Evolutionary conservation across 129 eudicot species (phyloP).

Genomic region (Helianthus tuberosus): DNA sequence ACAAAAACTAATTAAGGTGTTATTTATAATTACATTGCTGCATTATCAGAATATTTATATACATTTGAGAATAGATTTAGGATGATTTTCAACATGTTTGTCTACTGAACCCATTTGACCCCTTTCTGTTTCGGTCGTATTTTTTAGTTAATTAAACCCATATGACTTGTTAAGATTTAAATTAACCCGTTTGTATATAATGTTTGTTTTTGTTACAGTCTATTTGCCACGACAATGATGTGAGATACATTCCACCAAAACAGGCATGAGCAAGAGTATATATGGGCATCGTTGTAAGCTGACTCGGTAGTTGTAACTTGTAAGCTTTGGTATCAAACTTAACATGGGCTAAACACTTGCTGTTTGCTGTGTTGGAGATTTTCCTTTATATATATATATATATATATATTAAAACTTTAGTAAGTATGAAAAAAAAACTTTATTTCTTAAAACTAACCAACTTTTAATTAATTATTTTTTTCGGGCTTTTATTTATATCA

Average conservation of each 20-base stretch:
- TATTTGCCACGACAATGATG: conserved; percentile 65
- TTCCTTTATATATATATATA: background rate
- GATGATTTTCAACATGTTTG: background rate
- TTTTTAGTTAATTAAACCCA: background rate
- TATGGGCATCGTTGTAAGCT: conserved; percentile 2
- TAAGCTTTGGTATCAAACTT: conserved; percentile 9
- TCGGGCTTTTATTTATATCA: no score
- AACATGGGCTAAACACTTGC: background rate
- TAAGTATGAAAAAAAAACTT: background rate
- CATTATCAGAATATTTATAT: background rate
- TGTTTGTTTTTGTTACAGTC: conserved; percentile 41
- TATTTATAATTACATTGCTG: background rate
- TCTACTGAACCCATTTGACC: background rate
- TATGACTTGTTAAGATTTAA: background rate
- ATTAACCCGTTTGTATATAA: background rate
- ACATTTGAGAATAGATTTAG: no score
- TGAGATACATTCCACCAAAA: conserved; percentile 63
- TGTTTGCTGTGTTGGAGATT: conserved; percentile 9
- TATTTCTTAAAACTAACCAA: no score
- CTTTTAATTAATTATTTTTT: no score
- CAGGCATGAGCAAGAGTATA: conserved; percentile 30
- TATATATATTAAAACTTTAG: background rate
- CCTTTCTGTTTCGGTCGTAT: background rate
- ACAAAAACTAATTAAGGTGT: background rate
- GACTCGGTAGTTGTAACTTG: conserved; percentile 17